These are phyloP conservation scores for Fomitopsis schrenkii DNA, from an alignment of 1,284 basidiomycete genomes.

Conservation along the genomic window DNA sequence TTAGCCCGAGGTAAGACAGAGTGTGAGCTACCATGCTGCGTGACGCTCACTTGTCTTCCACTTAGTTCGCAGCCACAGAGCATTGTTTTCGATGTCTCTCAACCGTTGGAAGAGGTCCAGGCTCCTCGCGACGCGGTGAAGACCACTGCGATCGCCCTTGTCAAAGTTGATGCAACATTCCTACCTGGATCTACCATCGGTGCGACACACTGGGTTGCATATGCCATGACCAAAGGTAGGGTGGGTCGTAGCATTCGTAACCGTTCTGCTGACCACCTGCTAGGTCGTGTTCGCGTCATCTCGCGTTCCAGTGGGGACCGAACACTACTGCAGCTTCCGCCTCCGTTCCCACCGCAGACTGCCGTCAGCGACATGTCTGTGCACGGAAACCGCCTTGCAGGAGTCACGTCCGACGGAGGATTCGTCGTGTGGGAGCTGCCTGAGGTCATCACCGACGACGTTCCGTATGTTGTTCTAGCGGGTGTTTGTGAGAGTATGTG, in stretches of 20 bases:
- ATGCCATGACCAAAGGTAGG: conserved; percentile 81
- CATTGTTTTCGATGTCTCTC: conserved; percentile 72
- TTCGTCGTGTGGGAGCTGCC: conserved; percentile 84
- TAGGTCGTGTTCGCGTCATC: conserved; percentile 78
- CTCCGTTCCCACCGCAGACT: conserved; percentile 53
- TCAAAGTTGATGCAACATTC: conserved; percentile 78
- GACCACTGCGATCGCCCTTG: conserved; percentile 78
- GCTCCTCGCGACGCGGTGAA: conserved; percentile 69
- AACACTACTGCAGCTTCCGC: conserved; percentile 72
- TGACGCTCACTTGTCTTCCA: not conserved
- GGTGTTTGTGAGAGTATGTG: not conserved
- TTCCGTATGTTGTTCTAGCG: conserved; percentile 49
- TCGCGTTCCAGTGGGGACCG: conserved; percentile 82
- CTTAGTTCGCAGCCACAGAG: conserved; percentile 38
- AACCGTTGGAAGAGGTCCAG: conserved; percentile 65
- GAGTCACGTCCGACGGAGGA: conserved; percentile 80
- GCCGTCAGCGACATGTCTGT: conserved; percentile 82
- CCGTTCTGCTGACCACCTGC: not conserved
- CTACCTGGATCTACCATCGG: conserved; percentile 80
- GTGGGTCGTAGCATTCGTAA: not conserved
- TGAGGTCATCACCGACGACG: conserved; percentile 75
- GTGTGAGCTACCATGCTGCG: conserved; percentile 2
- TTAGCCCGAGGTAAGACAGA: conserved; percentile 49
- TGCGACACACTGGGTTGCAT: conserved; percentile 84
- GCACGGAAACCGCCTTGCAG: conserved; percentile 74